Evolutionary conservation across 768 basidiomycete genomes (phyloP).

Genomic region (Leucosporidium creatinivorum): DNA sequence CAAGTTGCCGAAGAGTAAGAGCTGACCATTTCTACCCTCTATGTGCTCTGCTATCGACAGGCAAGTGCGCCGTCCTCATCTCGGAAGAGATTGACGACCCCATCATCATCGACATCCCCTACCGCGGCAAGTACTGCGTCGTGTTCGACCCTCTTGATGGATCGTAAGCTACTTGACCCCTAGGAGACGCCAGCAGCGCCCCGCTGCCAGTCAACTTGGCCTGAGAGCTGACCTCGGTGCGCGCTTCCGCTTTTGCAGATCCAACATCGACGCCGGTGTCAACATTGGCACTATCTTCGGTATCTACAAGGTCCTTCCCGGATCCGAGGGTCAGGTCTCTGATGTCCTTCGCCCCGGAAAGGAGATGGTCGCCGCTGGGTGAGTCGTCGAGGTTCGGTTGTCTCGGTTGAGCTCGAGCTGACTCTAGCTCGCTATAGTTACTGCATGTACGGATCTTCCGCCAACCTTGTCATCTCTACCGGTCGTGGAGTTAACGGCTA

Average conservation of each 20-base stretch:
- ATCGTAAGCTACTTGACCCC: neutral
- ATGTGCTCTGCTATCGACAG: constrained; percentile 36
- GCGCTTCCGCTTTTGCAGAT: constrained; percentile 45
- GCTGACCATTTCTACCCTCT: neutral
- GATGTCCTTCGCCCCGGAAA: constrained; percentile 90
- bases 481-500: constrained; percentile 96
- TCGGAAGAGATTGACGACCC: constrained; percentile 77
- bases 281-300: constrained; percentile 98
- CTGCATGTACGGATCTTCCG: constrained; percentile 76
- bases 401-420: constrained; percentile 34
- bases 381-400: constrained; percentile 61
- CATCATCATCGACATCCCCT: constrained; percentile 70
- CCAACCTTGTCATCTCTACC: constrained; percentile 90
- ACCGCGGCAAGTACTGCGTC: constrained; percentile 84
- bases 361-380: constrained; percentile 73
- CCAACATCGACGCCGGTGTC: constrained; percentile 97
- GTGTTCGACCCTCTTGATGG: constrained; percentile 98
- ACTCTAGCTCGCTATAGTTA: constrained; percentile 24
- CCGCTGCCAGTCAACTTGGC: neutral
- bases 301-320: constrained; percentile 75
- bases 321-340: constrained; percentile 65
- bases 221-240: neutral
- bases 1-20: neutral
- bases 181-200: neutral
- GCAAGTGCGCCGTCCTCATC: constrained; percentile 92